phyloP scores from a whole-genome alignment of 345 rosid genomes.

The Lenwebbia sp. region DNA sequence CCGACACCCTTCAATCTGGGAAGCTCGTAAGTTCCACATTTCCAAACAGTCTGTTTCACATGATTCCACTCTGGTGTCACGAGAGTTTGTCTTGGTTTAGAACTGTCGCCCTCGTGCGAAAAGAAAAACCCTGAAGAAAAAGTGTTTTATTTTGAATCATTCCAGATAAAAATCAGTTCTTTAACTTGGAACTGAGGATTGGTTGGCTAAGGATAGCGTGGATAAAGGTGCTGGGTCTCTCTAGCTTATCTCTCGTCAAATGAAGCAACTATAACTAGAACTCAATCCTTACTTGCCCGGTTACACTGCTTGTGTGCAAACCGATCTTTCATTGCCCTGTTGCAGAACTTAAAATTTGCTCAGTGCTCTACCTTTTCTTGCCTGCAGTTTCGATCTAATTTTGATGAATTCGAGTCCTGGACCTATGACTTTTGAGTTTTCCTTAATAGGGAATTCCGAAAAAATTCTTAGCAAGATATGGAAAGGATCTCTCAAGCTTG shows the following conservation, averaged over 20 bases:
- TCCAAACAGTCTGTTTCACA: not conserved
- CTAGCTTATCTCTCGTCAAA: not conserved
- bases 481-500: not conserved
- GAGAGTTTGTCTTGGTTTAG: not conserved
- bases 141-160: not conserved
- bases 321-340: not conserved
- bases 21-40: not conserved
- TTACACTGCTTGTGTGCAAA: not conserved
- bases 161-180: not conserved
- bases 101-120: not conserved
- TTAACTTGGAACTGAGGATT: not conserved
- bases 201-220: not conserved
- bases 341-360: not conserved
- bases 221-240: not conserved
- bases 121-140: not conserved
- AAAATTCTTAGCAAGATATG: not conserved
- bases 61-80: not conserved
- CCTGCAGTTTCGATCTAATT: not conserved
- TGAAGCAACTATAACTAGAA: not conserved
- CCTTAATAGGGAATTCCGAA: not conserved
- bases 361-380: not conserved
- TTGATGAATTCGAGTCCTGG: not conserved
- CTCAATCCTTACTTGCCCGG: no score
- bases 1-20: no score
- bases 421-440: not conserved